A percentile compares a stretch with the other conserved stretches of the same genome.
phyloP scores from a whole-genome alignment of 176 grass and related monocot genomes.

The Oryza glumipatula region DNA sequence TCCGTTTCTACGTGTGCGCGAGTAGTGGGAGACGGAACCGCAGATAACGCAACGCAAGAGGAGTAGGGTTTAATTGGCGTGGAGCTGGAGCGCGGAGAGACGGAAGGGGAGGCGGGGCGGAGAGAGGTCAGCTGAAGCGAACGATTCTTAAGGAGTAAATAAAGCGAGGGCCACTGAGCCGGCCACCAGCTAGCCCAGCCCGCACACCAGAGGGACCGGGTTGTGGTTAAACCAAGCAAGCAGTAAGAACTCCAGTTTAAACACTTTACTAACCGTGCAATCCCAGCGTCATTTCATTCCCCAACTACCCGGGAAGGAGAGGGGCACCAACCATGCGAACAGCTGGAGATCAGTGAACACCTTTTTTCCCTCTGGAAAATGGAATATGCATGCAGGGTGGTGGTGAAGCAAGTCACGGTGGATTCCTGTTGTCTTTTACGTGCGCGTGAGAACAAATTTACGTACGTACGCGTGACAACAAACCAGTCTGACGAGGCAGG shows the following conservation, averaged over 20 bases:
- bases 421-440: slow-evolving; percentile 38
- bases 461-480: slow-evolving; percentile 33
- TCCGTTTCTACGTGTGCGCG: slow-evolving; percentile 41
- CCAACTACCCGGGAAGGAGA: not conserved
- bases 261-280: not conserved
- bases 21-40: slow-evolving; percentile 30
- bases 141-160: slow-evolving; percentile 73
- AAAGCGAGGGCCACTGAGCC: slow-evolving; percentile 51
- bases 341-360: not conserved
- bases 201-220: not conserved
- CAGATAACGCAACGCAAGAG: slow-evolving; percentile 47
- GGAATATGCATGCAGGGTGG: not conserved
- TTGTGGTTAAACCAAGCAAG: not conserved
- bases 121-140: slow-evolving; percentile 47
- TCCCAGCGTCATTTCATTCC: not conserved
- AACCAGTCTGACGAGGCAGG: slow-evolving; percentile 35
- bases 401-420: not conserved
- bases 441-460: slow-evolving; percentile 32
- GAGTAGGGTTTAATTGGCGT: slow-evolving; percentile 63
- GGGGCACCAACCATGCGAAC: not conserved
- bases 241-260: not conserved
- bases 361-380: not conserved
- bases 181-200: slow-evolving; percentile 10
- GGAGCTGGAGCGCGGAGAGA: slow-evolving; percentile 45
- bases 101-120: not conserved